A percentile compares a stretch with the other conserved stretches of the same genome.
Evolutionary conservation across 1,139 yeast genomes (phyloP).

Genomic region (Saccharomyces hybrid): DNA sequence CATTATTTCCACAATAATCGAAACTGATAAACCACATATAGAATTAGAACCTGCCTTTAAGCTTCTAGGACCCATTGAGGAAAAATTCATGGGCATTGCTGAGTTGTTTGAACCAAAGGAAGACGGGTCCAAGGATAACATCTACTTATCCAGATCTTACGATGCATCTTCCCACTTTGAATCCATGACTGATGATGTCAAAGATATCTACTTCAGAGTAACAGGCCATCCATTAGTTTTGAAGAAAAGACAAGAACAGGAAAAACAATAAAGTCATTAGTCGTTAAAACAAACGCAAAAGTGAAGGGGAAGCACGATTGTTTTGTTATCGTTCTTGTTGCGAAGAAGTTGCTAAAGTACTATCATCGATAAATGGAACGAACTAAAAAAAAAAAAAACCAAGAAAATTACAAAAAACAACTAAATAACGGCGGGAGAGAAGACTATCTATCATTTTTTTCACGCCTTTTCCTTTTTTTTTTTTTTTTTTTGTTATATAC

Average conservation of each 20-base stretch:
- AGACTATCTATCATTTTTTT: neutral
- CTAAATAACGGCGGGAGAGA: neutral
- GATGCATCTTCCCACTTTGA: constrained; percentile 96
- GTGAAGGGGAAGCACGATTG: neutral
- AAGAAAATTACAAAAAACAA: neutral
- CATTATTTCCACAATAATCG: constrained; percentile 88
- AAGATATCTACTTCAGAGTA: constrained; percentile 84
- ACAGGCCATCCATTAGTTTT: constrained; percentile 87
- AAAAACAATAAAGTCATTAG: constrained; percentile 33
- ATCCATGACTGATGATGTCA: constrained; percentile 91
- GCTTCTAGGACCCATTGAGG: constrained; percentile 65
- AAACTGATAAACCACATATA: constrained; percentile 85
- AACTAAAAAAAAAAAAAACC: neutral
- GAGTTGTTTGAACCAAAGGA: constrained; percentile 81
- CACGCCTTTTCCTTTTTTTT: neutral
- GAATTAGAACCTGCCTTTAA: constrained; percentile 94
- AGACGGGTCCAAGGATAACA: constrained; percentile 74
- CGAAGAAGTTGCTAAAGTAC: neutral
- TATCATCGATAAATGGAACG: neutral
- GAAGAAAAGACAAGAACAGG: constrained; percentile 61
- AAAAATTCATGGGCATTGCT: constrained; percentile 92
- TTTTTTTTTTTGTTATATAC: neutral
- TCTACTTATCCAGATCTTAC: constrained; percentile 79
- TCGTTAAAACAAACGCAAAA: neutral
- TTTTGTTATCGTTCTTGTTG: neutral